Evolutionary conservation across 331 rosid species (phyloP), one percentile per base, ranked within the genome.

Genomic region (Erythrophleum ivorense): DNA sequence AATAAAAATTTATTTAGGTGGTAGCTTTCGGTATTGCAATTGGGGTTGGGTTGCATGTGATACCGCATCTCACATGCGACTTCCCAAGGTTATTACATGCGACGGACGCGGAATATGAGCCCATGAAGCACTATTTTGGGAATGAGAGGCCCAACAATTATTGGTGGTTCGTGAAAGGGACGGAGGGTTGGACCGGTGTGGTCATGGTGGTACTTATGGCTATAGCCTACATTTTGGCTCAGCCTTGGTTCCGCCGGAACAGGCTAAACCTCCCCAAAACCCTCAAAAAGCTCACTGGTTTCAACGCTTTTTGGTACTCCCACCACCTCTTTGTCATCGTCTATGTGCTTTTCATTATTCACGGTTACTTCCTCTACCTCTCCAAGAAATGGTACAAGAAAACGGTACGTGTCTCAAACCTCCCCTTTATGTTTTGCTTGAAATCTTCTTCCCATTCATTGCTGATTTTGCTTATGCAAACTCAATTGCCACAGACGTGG

Each of bases 101-200:
- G 0, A 89, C 91, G 0, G 93, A 93, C 7, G 82, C 76, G 0
- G 90, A 91, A 64, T 93, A 91, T 40, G 80, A 78, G 76, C 91
- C 93, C 6, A 87, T 93, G 97, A 79, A 84, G 80, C 86, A 67
- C 0, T 93, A 73, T 77, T 95, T 93, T 14, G 92, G 97, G 24
- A 15, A 87, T 0, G 53, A 82, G 0, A 84, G 91, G 59, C 99
- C 97, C 7, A 70, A 88, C 4, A 69, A 85, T 36, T 95, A 95
- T 9, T 93, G 99, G 99, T 95, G 99, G 99, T 95, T 95, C n/a
- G 94, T 93, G 49, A 93, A 91, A 77, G 98, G 98, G 10, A 93
- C 85, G 0, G 94, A 93, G 83, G 97, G 98, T 15, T 93, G 94
- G 98, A 95, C 98, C 0, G 97, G 98, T 7, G 81, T 95, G 78